Percentiles rank a stretch among this genome's conserved stretches.
Conservation (phyloP, 108 stramenopile genomes). For the Aurantiochytrium sp. region DNA sequence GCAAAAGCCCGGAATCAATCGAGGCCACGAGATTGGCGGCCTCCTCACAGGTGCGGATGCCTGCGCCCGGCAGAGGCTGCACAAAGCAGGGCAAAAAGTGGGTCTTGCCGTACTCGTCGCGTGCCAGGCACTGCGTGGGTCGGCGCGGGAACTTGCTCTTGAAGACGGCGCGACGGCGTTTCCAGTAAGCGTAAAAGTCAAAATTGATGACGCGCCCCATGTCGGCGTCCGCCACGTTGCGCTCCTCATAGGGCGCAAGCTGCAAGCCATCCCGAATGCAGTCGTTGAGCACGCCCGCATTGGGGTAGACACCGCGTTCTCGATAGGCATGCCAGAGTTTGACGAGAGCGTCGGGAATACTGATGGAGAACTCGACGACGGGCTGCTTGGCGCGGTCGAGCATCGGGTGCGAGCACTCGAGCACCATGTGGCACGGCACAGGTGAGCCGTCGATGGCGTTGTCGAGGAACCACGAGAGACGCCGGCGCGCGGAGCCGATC, state of each 20-base stretch:
- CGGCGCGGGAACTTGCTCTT: neutral
- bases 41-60: neutral
- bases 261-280: neutral
- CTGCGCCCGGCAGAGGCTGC: neutral
- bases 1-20: neutral
- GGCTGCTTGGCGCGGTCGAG: neutral
- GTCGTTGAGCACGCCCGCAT: neutral
- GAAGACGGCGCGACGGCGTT: neutral
- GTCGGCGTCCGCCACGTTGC: neutral
- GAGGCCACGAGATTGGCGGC: neutral
- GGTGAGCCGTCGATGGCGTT: neutral
- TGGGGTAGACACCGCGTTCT: neutral
- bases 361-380: neutral
- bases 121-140: neutral
- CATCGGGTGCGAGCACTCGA: neutral
- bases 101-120: neutral
- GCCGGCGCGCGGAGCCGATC: neutral
- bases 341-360: neutral
- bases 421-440: neutral
- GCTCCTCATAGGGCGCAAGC: neutral
- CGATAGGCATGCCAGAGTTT: conserved; percentile 3
- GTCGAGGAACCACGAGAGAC: neutral
- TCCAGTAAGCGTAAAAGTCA: neutral
- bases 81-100: neutral
- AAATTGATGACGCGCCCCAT: neutral